Conservation (phyloP, 1,284 basidiomycete species). For the Hemileia vastatrix region DNA sequence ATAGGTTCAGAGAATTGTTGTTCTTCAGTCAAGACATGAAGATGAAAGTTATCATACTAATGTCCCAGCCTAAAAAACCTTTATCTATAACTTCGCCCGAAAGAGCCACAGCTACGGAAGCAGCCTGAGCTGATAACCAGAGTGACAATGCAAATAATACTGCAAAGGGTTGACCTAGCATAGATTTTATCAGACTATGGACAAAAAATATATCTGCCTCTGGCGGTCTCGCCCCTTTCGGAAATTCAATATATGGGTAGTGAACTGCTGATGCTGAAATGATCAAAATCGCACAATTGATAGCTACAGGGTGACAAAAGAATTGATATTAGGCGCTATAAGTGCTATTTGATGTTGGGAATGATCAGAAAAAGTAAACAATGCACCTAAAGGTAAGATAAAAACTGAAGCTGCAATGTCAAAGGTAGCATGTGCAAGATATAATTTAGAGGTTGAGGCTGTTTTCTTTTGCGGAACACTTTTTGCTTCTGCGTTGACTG, state of each 20-base stretch:
- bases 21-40: no score
- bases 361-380: background rate
- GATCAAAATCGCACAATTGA: constrained; percentile 16
- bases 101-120: constrained; percentile 16
- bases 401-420: constrained; percentile 19
- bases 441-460: no score
- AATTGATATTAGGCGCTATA: background rate
- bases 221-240: background rate
- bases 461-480: no score
- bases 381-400: constrained; percentile 18
- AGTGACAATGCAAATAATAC: constrained; percentile 11
- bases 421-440: constrained; percentile 19
- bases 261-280: constrained; percentile 9
- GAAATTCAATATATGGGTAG: background rate
- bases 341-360: background rate
- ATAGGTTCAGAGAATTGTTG: no score
- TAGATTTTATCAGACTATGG: constrained; percentile 4
- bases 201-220: constrained; percentile 10
- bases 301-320: background rate
- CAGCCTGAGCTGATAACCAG: constrained; percentile 12
- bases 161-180: constrained; percentile 2
- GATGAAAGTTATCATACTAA: no score
- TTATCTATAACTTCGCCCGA: constrained; percentile 9
- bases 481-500: no score
- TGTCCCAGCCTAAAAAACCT: constrained; percentile 11